Conservation (phyloP, 768 basidiomycete genomes). For the Rhodotorula sphaerocarpa region DNA sequence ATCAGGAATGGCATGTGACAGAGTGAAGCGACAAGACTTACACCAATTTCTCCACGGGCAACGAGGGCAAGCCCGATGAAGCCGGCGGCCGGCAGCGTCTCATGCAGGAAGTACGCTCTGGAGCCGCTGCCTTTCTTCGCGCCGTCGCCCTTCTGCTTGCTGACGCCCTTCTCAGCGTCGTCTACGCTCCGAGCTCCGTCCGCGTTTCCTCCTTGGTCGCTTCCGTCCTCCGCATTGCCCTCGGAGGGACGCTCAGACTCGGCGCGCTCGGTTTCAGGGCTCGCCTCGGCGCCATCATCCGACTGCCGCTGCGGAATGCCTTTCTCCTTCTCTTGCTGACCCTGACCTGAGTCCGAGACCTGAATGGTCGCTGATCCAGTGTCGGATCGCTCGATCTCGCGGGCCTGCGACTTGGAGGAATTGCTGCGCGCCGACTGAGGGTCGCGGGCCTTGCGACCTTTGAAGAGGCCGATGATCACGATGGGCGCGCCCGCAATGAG, state of each 20-base stretch:
- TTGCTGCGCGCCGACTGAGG: too few relatives aligned
- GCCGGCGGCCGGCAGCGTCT: conserved; percentile 41
- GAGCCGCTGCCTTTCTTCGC: background rate
- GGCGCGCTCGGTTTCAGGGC: too few relatives aligned
- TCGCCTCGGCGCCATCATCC: too few relatives aligned
- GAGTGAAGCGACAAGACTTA: conserved; percentile 40
- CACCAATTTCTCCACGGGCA: conserved; percentile 61
- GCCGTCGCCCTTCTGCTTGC: background rate
- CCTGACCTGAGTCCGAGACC: too few relatives aligned
- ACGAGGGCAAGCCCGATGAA: conserved; percentile 58
- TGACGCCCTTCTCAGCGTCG: conserved; percentile 4
- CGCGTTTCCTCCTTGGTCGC: background rate
- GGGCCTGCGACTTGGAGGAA: too few relatives aligned
- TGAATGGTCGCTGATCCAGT: too few relatives aligned
- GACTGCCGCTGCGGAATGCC: too few relatives aligned
- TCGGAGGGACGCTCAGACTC: too few relatives aligned
- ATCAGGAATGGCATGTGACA: conserved; percentile 14
- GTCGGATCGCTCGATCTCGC: too few relatives aligned
- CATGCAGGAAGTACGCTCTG: background rate
- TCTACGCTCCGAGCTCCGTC: conserved; percentile 43
- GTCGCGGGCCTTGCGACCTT: too few relatives aligned
- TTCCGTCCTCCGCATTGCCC: too few relatives aligned
- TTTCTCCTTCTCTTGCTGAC: too few relatives aligned
- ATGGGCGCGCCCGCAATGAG: conserved; percentile 49
- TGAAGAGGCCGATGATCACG: conserved; percentile 22